Conservation (phyloP, 2,329 filamentous ascomycete genomes). For the Diplodia sapinea region DNA sequence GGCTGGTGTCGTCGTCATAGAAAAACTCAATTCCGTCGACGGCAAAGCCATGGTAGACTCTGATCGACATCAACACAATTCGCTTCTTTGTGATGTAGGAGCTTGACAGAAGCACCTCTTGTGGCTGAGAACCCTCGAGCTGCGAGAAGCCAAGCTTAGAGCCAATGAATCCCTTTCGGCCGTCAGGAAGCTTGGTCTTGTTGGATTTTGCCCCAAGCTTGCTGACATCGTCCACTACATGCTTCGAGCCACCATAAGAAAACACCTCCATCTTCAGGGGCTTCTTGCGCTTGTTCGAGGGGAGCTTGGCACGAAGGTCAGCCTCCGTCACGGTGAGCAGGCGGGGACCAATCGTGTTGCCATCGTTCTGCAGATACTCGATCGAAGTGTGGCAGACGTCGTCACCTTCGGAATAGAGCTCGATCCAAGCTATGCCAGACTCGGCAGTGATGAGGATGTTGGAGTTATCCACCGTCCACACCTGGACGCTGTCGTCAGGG, state of each 20-base stretch:
- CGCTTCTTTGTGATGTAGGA: conserved; percentile 59
- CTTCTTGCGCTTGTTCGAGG: conserved; percentile 74
- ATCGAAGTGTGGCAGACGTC: conserved; percentile 80
- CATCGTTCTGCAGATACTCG: conserved; percentile 71
- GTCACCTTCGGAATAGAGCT: conserved; percentile 81
- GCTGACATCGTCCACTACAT: conserved; percentile 78
- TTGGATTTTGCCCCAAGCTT: conserved; percentile 71
- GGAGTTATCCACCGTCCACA: conserved; percentile 81
- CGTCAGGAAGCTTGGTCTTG: conserved; percentile 74
- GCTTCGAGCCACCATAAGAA: conserved; percentile 74
- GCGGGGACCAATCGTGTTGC: conserved; percentile 62
- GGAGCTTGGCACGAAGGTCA: conserved; percentile 73
- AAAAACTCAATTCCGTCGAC: conserved; percentile 90
- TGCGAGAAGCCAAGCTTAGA: conserved; percentile 74
- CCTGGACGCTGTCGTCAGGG: conserved; percentile 78
- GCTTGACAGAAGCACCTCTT: conserved; percentile 77
- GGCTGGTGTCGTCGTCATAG: conserved; percentile 84
- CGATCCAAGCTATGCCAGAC: conserved; percentile 83
- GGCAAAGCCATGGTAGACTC: conserved; percentile 76
- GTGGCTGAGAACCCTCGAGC: conserved; percentile 70
- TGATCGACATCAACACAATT: conserved; percentile 75
- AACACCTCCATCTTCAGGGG: conserved; percentile 73
- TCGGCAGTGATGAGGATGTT: conserved; percentile 77
- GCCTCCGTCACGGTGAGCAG: conserved; percentile 77
- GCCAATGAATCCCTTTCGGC: conserved; percentile 76